Base-by-base conservation (phyloP, 2,329 filamentous ascomycete species). In the Colletotrichum cuscutae region DNA sequence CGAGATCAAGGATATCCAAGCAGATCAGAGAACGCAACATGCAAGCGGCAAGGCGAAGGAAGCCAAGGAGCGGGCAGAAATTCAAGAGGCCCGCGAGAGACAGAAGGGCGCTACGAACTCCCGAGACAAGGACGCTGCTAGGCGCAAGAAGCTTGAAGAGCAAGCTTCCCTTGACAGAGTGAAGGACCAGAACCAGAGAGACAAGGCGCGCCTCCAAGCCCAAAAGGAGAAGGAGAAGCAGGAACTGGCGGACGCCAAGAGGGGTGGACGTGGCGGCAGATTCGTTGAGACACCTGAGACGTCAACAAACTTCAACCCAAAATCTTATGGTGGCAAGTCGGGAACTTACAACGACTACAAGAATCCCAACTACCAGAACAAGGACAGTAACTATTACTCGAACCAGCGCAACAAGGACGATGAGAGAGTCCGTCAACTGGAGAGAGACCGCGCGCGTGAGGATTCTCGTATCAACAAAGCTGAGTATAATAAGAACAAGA, bases 161-260 rank as follows among this genome's bases (percentile, higher is more conserved):
- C 56, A 53, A 15, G n/a, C 19, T 0, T 49, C 61, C 12, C 28
- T 68, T 4, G 57, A 71, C 12, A 28, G 49, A 0, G 49, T 57
- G 1, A 71, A 71, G 37, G 7, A 9, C 1, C 6, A 62, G n/a
- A 53, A 71, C 5, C 3, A 7, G 1, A 35, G 3, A 3, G 49
- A 68, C 0, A 71, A 71, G 28, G 28, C 22, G 1, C 5, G 7
- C 4, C 64, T 71, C 2, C 49, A 49, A 4, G 3, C 1, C 5
- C 3, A 61, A 12, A 71, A 62, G 12, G 28, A 68, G 0, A 46
- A 62, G 68, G 49, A 71, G 52, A 61, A 62, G 5, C 5, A 52
- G 28, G 64, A 71, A 9, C 8, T 71, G 9, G 26, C 26, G 4
- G 57, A 62, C 0, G 24, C 58, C 7, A 71, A 46, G 8, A 42